A percentile compares a stretch with the other conserved stretches of the same genome.
Evolutionary conservation across 2,329 filamentous ascomycete species (phyloP).

Genomic region (Ophiocordyceps camponoti-saundersi): DNA sequence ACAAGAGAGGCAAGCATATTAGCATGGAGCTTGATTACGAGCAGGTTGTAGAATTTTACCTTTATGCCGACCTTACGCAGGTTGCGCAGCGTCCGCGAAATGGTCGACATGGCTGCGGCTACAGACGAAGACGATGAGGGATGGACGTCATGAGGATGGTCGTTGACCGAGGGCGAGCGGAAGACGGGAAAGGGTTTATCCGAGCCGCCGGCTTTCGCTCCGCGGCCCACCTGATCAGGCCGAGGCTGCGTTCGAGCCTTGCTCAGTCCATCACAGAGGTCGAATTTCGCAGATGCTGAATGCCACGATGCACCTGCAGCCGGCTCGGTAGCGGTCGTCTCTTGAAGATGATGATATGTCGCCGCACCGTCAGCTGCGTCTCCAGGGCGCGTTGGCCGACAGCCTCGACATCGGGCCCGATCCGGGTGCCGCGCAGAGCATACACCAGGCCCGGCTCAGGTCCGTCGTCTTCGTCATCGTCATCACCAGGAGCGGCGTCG

Average conservation of each 20-base stretch:
- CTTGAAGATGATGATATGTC: not conserved
- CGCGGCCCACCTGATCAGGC: not conserved
- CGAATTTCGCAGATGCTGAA: too few species aligned
- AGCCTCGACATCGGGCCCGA: not conserved
- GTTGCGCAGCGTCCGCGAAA: conserved; percentile 73
- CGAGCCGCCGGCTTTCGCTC: not conserved
- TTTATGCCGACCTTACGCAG: conserved; percentile 76
- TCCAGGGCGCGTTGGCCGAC: not conserved
- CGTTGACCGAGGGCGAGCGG: not conserved
- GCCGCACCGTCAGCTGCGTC: not conserved
- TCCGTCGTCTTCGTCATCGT: not conserved
- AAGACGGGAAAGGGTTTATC: not conserved
- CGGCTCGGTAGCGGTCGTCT: not conserved
- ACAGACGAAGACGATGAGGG: not conserved
- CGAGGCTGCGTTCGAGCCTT: not conserved
- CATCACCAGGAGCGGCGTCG: not conserved
- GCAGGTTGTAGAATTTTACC: conserved; percentile 32
- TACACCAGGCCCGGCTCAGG: not conserved
- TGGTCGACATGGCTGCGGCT: conserved; percentile 64
- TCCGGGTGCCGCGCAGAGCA: not conserved
- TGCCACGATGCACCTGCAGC: not conserved
- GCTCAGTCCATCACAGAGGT: not conserved
- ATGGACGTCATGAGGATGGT: conserved; percentile 6
- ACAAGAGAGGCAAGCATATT: not conserved
- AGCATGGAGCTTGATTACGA: not conserved